Evolutionary conservation across 306 rosid species (phyloP), one percentile per base, ranked within the genome.

Genomic region (Fagus crenata): DNA sequence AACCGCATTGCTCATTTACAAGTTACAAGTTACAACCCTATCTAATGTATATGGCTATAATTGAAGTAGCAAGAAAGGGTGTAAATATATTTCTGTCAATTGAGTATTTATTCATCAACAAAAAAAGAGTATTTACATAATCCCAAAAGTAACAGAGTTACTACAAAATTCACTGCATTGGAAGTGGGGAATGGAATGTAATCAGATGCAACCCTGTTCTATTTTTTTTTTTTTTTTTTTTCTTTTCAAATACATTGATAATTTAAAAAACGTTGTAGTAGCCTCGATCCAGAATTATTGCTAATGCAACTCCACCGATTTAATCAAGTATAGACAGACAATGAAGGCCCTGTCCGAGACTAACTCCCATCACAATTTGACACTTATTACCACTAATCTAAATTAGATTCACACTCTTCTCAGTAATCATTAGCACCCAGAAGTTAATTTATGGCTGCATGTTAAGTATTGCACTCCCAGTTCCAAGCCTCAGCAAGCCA

Each of bases 341-440:
- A 13, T 32, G 69, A 4, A 65, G 65, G 18, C 63, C 33, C 67
- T 5, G 54, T 60, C 49, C 59, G 75, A 65, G 74, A 32, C 49
- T 53, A 72, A 60, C 70, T 78, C 46, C 56, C 11, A 8, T 58
- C 22, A 49, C 58, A 68, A 68, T 46, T 4, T 7, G 31, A 40
- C 6, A 7, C 53, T 56, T 42, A 33, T 76, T 55, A 64, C 28
- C 22, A 36, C 42, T 28, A 35, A 54, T 53, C 56, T 53, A 42
- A 82, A 71, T 71, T 85, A 77, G 64, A 84, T 68, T 74, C 41
- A 15, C 78, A 31, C 74, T 81, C 75, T 67, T 61, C 63, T 67
- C 36, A 49, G 49, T 72, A 49, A 42, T 68, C 69, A 60, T 49
- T 67, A 35, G 49, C 14, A 39, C n/a, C 77, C 67, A 60, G 71